Evolutionary conservation across 768 basidiomycete species (phyloP).

Genomic region (Suillus brevipes): DNA sequence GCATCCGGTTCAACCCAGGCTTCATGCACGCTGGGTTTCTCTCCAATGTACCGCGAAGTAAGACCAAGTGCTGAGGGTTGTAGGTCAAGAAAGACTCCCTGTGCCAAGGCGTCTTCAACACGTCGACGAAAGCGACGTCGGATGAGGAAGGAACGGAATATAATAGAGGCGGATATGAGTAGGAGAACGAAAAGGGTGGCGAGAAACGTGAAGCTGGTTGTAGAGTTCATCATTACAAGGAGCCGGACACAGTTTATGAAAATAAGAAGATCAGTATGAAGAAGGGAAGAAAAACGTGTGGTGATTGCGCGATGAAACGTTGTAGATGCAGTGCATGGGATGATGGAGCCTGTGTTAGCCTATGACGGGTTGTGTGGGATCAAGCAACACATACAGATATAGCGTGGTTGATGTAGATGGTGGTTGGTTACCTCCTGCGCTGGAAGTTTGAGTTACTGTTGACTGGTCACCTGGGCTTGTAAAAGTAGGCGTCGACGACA

Average conservation of each 20-base stretch:
- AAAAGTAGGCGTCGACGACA: slow-evolving; percentile 6
- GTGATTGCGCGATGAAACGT: not conserved
- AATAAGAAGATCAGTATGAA: not conserved
- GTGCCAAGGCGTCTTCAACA: slow-evolving; percentile 52
- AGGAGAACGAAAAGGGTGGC: slow-evolving; percentile 71
- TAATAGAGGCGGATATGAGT: slow-evolving; percentile 61
- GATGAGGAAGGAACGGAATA: slow-evolving; percentile 61
- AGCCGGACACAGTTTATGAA: not conserved
- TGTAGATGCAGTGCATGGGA: slow-evolving; percentile 1
- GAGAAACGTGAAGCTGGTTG: slow-evolving; percentile 65
- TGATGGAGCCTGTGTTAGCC: slow-evolving; percentile 11
- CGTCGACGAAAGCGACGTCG: slow-evolving; percentile 58
- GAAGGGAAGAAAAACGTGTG: not conserved
- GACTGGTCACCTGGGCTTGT: not conserved
- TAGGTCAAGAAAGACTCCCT: slow-evolving; percentile 42
- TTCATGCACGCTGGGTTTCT: slow-evolving; percentile 53
- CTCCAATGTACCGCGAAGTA: slow-evolving; percentile 42
- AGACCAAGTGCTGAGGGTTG: slow-evolving; percentile 29
- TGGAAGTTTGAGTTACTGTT: not conserved
- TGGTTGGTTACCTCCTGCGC: not conserved
- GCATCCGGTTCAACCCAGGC: slow-evolving; percentile 39
- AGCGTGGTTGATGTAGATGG: slow-evolving; percentile 24
- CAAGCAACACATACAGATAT: slow-evolving; percentile 33
- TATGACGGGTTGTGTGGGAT: slow-evolving; percentile 5
- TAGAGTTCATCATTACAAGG: slow-evolving; percentile 1